Percentiles rank a stretch among this genome's conserved stretches.
Evolutionary conservation across 176 grass and related monocot genomes (phyloP).

Genomic region (Musa acuminata): DNA sequence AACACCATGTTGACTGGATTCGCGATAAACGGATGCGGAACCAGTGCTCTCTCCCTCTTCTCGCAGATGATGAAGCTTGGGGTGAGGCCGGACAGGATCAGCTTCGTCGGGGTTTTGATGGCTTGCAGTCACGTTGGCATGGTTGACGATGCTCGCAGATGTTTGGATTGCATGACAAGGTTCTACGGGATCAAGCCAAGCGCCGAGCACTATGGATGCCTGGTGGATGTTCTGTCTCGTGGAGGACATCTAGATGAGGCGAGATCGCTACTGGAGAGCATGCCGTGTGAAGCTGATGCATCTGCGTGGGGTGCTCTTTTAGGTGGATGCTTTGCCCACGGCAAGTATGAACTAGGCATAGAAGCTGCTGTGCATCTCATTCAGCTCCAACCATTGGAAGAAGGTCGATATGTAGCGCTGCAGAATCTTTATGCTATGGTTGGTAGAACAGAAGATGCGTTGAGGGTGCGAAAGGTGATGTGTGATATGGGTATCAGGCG

Average conservation of each 20-base stretch:
- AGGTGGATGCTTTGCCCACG: conserved; percentile 11
- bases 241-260: conserved; percentile 16
- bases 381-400: conserved; percentile 17
- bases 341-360: conserved; percentile 6
- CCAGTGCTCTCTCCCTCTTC: conserved; percentile 15
- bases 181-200: conserved; percentile 9
- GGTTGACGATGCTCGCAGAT: conserved; percentile 5
- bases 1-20: conserved; percentile 19
- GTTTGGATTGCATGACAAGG: conserved; percentile 8
- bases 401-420: conserved; percentile 20
- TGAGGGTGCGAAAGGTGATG: conserved; percentile 5
- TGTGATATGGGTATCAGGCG: not conserved
- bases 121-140: conserved; percentile 18
- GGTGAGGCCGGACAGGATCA: conserved; percentile 13
- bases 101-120: conserved; percentile 18
- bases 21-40: conserved; percentile 5
- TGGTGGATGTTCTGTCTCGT: conserved; percentile 19
- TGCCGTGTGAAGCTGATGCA: conserved; percentile 11
- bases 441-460: conserved; percentile 5
- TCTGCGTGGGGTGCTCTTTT: conserved; percentile 17
- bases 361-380: conserved; percentile 1
- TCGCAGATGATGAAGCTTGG: conserved; percentile 18
- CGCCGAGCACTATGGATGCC: conserved; percentile 15
- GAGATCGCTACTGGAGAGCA: not conserved
- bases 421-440: conserved; percentile 6